These are phyloP conservation scores for Arabidopsis hybrid DNA, from an alignment of 441 rosid species.

Conservation along the genomic window DNA sequence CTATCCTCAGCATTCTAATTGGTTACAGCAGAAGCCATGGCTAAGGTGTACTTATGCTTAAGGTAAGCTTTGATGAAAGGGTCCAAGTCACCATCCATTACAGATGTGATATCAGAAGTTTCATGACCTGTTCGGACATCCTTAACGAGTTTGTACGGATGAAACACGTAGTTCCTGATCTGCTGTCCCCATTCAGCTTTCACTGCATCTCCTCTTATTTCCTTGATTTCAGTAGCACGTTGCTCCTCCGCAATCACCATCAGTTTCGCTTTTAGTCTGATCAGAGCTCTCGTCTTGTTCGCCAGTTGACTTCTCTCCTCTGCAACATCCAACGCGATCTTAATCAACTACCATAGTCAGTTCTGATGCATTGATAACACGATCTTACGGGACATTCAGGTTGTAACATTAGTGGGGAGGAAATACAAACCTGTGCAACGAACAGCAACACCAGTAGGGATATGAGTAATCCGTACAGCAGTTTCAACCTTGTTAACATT, in stretches of 20 bases:
- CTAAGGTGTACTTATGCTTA: conserved; percentile 68
- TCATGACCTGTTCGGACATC: conserved; percentile 81
- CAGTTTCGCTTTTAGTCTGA: conserved; percentile 84
- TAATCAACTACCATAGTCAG: no score
- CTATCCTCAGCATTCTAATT: conserved; percentile 32
- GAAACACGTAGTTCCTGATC: conserved; percentile 90
- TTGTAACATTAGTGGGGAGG: background rate
- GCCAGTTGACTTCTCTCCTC: conserved; percentile 93
- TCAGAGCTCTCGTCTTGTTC: conserved; percentile 85
- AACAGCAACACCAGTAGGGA: conserved; percentile 86
- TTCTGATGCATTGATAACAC: background rate
- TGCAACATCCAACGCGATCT: conserved; percentile 41
- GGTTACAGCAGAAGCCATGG: conserved; percentile 48
- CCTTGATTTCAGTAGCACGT: conserved; percentile 87
- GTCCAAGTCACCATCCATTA: conserved; percentile 96
- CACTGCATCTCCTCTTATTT: conserved; percentile 92
- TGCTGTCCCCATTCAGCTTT: conserved; percentile 99
- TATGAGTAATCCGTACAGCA: conserved; percentile 90
- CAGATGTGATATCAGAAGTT: conserved; percentile 81
- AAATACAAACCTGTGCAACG: conserved; percentile 81
- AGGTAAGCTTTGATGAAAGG: conserved; percentile 91
- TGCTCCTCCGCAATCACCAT: conserved; percentile 92
- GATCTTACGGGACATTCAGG: background rate
- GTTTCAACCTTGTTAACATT: conserved; percentile 96
- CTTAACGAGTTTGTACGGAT: conserved; percentile 95